Conservation (phyloP, 768 basidiomycete species). For the Tulasnella sp. region DNA sequence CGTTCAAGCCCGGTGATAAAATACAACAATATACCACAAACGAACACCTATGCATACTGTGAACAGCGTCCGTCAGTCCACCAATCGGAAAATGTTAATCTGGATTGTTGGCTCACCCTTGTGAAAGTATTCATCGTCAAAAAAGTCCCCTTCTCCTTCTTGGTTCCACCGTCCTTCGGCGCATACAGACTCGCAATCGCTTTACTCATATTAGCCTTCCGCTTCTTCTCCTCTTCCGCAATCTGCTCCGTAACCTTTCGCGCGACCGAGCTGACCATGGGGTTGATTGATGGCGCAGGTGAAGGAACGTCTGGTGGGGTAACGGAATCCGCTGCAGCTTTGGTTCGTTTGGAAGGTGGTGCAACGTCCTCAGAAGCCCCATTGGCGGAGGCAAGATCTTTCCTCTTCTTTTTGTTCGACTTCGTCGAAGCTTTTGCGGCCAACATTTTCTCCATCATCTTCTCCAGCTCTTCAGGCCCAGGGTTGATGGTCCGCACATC, state of each 20-base stretch:
- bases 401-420: constrained; percentile 55
- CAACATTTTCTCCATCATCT: constrained; percentile 50
- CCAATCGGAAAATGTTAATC: neutral
- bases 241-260: constrained; percentile 63
- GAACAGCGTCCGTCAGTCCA: neutral
- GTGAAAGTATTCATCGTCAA: constrained; percentile 91
- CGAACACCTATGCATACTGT: neutral
- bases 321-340: neutral
- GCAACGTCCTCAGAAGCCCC: constrained; percentile 23
- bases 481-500: constrained; percentile 68
- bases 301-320: neutral
- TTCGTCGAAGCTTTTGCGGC: constrained; percentile 50
- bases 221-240: constrained; percentile 72
- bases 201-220: constrained; percentile 74
- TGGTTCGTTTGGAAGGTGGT: constrained; percentile 27
- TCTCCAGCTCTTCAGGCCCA: constrained; percentile 51
- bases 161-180: constrained; percentile 45
- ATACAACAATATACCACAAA: too few relatives aligned
- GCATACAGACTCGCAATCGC: constrained; percentile 78
- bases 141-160: constrained; percentile 83
- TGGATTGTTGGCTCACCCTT: constrained; percentile 49
- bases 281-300: constrained; percentile 40
- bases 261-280: constrained; percentile 43
- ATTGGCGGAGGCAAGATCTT: constrained; percentile 34
- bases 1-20: too few relatives aligned